These are phyloP conservation scores for Schoenoplectus tabernaemontani DNA, from an alignment of 202 grass and related monocot species.

Conservation along the genomic window DNA sequence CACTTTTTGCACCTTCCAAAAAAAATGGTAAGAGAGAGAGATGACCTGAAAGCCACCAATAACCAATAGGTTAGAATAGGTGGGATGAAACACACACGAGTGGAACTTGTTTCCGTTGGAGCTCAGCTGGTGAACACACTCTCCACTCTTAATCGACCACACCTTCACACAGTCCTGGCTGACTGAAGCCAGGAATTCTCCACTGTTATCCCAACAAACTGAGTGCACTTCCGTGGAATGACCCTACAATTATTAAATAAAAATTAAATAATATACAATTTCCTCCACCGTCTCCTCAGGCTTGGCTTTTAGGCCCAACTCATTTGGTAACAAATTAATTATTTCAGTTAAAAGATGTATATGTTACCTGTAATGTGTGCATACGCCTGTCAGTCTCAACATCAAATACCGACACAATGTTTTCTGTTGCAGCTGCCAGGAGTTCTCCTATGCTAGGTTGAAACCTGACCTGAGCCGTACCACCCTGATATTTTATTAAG, in stretches of 20 bases:
- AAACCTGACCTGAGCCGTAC: constrained; percentile 87
- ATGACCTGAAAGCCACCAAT: constrained; percentile 90
- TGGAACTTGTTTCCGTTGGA: constrained; percentile 97
- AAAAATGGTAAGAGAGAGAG: background rate
- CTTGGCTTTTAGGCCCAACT: background rate
- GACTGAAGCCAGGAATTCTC: constrained; percentile 72
- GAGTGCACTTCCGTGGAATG: constrained; percentile 77
- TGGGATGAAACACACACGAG: constrained; percentile 93
- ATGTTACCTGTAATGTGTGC: constrained; percentile 61
- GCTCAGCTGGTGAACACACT: constrained; percentile 79
- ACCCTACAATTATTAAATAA: constrained; percentile 45
- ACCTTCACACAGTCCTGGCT: constrained; percentile 97
- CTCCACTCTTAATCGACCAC: constrained; percentile 76
- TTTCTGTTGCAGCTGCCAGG: constrained; percentile 78
- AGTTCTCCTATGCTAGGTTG: constrained; percentile 70
- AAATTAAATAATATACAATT: background rate
- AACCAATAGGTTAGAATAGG: constrained; percentile 68
- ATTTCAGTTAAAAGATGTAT: background rate
- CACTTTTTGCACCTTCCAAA: background rate
- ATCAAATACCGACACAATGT: constrained; percentile 72
- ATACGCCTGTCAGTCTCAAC: constrained; percentile 62
- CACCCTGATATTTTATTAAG: constrained; percentile 43
- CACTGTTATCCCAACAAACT: constrained; percentile 90
- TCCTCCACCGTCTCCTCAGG: background rate
- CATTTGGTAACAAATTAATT: background rate